phyloP scores from a whole-genome alignment of 768 basidiomycete species.

The Leucosporidium scottii region DNA sequence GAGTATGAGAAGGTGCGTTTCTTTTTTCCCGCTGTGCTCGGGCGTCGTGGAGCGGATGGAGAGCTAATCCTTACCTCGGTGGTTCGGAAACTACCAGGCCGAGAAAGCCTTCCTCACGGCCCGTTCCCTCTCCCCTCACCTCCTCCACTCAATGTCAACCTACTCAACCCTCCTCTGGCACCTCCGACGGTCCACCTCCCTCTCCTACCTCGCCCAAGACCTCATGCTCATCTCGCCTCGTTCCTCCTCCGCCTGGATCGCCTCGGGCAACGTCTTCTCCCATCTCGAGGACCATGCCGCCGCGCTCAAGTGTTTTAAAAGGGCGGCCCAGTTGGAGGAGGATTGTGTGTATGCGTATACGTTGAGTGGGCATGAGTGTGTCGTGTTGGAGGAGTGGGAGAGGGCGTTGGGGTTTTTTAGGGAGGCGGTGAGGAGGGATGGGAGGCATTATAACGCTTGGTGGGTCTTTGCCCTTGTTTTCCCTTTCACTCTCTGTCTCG shows the following conservation, averaged over 20 bases:
- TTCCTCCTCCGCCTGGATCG: slow-evolving; percentile 87
- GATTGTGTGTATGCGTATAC: slow-evolving; percentile 79
- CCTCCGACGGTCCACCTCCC: slow-evolving; percentile 68
- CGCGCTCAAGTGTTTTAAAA: slow-evolving; percentile 86
- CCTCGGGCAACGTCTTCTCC: slow-evolving; percentile 91
- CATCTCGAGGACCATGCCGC: slow-evolving; percentile 88
- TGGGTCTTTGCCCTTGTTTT: slow-evolving; percentile 46
- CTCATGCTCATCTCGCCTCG: slow-evolving; percentile 75
- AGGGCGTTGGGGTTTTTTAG: slow-evolving; percentile 87
- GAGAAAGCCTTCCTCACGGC: slow-evolving; percentile 79
- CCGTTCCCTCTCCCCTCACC: slow-evolving; percentile 78
- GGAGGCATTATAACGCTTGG: slow-evolving; percentile 97
- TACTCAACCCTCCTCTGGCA: slow-evolving; percentile 97
- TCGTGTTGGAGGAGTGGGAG: slow-evolving; percentile 84
- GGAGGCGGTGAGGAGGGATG: slow-evolving; percentile 80
- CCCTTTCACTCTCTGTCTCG: not conserved
- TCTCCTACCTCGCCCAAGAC: slow-evolving; percentile 90
- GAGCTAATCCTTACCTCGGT: too few relatives aligned
- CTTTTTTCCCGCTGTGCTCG: not conserved
- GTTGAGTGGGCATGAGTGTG: slow-evolving; percentile 89
- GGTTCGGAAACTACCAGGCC: slow-evolving; percentile 52
- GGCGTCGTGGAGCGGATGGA: slow-evolving; percentile 5
- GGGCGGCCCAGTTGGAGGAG: slow-evolving; percentile 65
- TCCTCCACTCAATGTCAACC: slow-evolving; percentile 86
- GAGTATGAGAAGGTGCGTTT: slow-evolving; percentile 79